These are phyloP conservation scores for Fusarium zealandicum DNA, from an alignment of 2,329 filamentous ascomycete genomes.

Conservation along the genomic window DNA sequence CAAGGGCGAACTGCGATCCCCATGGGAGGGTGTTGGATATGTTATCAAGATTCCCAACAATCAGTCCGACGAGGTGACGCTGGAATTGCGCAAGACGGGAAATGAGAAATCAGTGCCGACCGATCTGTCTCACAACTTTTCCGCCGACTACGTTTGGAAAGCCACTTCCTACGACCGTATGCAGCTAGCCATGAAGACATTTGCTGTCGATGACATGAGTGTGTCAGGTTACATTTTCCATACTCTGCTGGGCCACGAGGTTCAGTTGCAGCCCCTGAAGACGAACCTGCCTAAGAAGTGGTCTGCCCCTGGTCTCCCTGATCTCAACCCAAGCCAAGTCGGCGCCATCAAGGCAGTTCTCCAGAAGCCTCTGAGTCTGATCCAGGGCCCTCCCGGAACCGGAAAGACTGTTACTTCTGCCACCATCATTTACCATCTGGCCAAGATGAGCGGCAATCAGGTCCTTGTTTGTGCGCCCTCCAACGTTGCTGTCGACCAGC, in stretches of 20 bases:
- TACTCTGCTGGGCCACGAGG: conserved; percentile 92
- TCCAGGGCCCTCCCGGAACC: conserved; percentile 95
- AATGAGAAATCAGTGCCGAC: conserved; percentile 97
- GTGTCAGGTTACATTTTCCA: conserved; percentile 99
- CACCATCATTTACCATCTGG: conserved; percentile 97
- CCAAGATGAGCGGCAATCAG: conserved; percentile 92
- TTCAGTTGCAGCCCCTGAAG: conserved; percentile 94
- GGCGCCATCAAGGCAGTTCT: conserved; percentile 95
- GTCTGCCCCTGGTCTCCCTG: conserved; percentile 90
- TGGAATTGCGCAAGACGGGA: conserved; percentile 91
- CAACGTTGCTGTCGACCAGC: conserved; percentile 97
- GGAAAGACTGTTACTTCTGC: conserved; percentile 99
- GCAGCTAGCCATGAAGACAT: conserved; percentile 99
- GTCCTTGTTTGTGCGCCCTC: conserved; percentile 97
- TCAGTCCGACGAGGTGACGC: conserved; percentile 95
- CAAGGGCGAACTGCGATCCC: conserved; percentile 87
- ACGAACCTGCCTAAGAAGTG: conserved; percentile 96
- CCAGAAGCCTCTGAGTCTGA: conserved; percentile 91
- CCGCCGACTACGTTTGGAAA: conserved; percentile 99
- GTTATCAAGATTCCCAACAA: conserved; percentile 99
- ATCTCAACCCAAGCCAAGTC: conserved; percentile 94
- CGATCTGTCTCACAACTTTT: conserved; percentile 97
- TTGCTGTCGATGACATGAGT: conserved; percentile 96
- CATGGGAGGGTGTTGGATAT: conserved; percentile 98
- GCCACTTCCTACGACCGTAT: conserved; percentile 99